Evolutionary conservation across 2,329 filamentous ascomycete genomes (phyloP).

Genomic region (Monilinia aucupariae): DNA sequence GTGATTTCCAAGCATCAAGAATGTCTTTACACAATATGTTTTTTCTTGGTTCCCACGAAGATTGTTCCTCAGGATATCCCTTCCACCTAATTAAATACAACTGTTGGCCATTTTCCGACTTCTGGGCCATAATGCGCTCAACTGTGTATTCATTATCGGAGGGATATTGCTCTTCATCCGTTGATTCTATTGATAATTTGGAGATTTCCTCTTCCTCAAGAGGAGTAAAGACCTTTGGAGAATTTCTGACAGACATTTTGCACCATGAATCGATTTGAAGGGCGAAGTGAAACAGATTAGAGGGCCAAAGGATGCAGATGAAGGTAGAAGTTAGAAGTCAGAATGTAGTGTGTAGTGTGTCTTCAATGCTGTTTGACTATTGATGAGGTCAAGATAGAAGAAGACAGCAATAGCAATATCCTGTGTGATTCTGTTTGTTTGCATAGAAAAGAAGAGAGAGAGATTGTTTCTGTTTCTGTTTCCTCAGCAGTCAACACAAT

Average conservation of each 20-base stretch:
- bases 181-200: constrained; percentile 53
- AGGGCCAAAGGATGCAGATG: not conserved
- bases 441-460: too few species aligned
- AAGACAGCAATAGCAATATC: too few species aligned
- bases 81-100: constrained; percentile 61
- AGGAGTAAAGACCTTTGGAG: not conserved
- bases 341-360: too few species aligned
- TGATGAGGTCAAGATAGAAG: not conserved
- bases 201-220: constrained; percentile 50
- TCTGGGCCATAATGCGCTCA: constrained; percentile 49
- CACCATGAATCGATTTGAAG: not conserved
- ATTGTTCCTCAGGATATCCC: constrained; percentile 50
- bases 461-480: too few species aligned
- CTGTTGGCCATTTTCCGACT: constrained; percentile 33
- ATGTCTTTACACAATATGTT: constrained; percentile 39
- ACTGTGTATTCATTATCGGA: constrained; percentile 33
- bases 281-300: not conserved
- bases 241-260: not conserved
- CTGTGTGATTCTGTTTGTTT: too few species aligned
- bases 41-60: constrained; percentile 49
- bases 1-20: constrained; percentile 33
- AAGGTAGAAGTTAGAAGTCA: not conserved
- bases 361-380: not conserved
- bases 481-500: too few species aligned
- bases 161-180: constrained; percentile 18